A percentile compares a stretch with the other conserved stretches of the same genome.
Evolutionary conservation across 148 eudicot species (phyloP).

Genomic region (Cornus kousa): DNA sequence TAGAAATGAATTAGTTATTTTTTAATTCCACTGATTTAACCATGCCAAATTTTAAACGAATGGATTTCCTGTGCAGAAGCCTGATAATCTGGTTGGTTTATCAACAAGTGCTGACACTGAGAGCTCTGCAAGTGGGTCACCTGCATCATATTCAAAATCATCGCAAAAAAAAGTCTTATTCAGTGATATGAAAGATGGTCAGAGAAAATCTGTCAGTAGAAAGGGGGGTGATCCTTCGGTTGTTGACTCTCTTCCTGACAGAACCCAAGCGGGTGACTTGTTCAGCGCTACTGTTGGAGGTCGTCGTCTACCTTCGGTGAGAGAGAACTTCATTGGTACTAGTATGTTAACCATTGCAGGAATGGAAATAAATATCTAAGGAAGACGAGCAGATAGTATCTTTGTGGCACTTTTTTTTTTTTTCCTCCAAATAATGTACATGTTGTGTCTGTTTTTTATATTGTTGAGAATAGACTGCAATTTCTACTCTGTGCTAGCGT

Average conservation of each 20-base stretch:
- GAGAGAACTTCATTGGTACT: background rate
- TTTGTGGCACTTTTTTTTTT: no score
- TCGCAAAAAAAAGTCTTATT: conserved; percentile 26
- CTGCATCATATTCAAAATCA: conserved; percentile 36
- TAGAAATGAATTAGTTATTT: background rate
- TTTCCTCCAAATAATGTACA: no score
- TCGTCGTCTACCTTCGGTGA: conserved; percentile 39
- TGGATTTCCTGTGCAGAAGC: conserved; percentile 31
- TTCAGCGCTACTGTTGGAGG: conserved; percentile 36
- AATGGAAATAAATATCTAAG: no score
- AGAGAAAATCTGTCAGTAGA: conserved; percentile 36
- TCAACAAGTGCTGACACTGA: conserved; percentile 29
- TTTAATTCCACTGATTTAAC: background rate
- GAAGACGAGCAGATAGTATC: no score
- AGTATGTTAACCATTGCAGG: background rate
- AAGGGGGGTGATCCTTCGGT: conserved; percentile 20
- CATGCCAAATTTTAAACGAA: background rate
- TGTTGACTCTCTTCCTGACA: conserved; percentile 24
- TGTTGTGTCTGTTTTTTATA: no score
- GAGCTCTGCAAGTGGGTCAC: conserved; percentile 42
- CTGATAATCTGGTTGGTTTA: conserved; percentile 27
- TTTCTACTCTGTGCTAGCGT: no score
- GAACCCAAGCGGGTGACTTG: conserved; percentile 47
- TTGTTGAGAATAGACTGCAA: no score
- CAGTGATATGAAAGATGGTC: conserved; percentile 31